Evolutionary conservation across 2,329 filamentous ascomycete species (phyloP).

Genomic region (Rhynchosporium agropyri): DNA sequence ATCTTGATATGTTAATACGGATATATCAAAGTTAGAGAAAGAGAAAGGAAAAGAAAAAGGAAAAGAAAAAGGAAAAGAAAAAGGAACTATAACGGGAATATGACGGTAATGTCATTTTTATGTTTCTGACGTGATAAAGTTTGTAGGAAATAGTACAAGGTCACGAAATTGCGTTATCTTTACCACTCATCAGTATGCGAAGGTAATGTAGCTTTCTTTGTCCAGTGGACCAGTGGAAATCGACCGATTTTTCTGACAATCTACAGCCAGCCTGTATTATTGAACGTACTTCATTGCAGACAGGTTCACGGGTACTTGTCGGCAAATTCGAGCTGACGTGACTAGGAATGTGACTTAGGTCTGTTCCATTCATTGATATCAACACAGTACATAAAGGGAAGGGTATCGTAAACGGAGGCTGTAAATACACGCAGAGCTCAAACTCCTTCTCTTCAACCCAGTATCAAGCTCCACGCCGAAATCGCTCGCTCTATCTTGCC

Average conservation of each 20-base stretch:
- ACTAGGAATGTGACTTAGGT: too few relatives aligned
- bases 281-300: too few relatives aligned
- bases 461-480: neutral
- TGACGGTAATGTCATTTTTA: too few relatives aligned
- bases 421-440: slow-evolving; percentile 1
- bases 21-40: neutral
- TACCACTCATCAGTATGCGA: too few relatives aligned
- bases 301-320: too few relatives aligned
- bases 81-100: neutral
- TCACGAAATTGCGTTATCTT: too few relatives aligned
- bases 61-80: neutral
- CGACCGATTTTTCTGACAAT: too few relatives aligned
- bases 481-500: neutral
- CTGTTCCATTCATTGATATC: neutral
- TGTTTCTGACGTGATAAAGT: neutral
- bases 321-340: too few relatives aligned
- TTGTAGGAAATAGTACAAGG: neutral
- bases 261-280: too few relatives aligned
- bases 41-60: neutral
- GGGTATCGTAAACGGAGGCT: slow-evolving; percentile 11
- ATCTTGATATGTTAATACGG: neutral
- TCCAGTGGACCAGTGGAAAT: too few relatives aligned
- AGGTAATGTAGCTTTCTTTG: too few relatives aligned
- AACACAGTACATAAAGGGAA: neutral
- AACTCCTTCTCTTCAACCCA: neutral